phyloP scores from a whole-genome alignment of 2,329 filamentous ascomycete species.

The Stromatinia cepivora region DNA sequence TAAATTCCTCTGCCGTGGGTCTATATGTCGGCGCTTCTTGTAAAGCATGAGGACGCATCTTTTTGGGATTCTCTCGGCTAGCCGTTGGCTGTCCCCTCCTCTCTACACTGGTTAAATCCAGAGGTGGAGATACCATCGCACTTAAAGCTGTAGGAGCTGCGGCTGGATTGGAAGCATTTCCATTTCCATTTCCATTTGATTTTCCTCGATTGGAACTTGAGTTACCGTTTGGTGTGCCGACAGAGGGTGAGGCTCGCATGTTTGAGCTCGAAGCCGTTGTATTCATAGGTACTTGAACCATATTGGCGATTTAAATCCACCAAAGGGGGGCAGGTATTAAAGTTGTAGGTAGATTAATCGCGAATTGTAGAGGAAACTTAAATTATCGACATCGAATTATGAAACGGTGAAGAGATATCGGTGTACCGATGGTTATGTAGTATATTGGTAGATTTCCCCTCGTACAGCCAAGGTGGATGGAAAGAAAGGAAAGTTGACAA shows the following conservation, averaged over 20 bases:
- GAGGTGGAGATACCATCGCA: conserved; percentile 49
- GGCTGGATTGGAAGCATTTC: conserved; percentile 40
- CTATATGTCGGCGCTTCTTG: conserved; percentile 87
- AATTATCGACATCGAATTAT: conserved; percentile 36
- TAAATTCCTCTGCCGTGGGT: conserved; percentile 91
- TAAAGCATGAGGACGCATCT: conserved; percentile 78
- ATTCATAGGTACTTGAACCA: conserved; percentile 41
- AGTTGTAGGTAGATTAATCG: background rate
- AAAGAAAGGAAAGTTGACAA: background rate
- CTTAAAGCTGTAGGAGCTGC: conserved; percentile 40
- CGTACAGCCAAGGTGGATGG: background rate
- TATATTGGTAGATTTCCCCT: background rate
- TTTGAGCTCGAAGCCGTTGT: conserved; percentile 34
- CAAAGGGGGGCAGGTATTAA: background rate
- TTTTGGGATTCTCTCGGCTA: conserved; percentile 73
- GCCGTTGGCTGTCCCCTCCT: conserved; percentile 80
- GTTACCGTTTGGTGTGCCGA: conserved; percentile 31
- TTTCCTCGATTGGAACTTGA: conserved; percentile 37
- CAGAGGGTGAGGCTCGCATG: conserved; percentile 37
- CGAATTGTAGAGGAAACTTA: conserved; percentile 22
- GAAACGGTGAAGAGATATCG: conserved; percentile 2
- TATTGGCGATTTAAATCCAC: conserved; percentile 28
- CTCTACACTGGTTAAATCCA: conserved; percentile 89
- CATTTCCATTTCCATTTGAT: conserved; percentile 34
- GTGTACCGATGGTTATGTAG: background rate